phyloP scores from a whole-genome alignment of 108 stramenopile genomes.

The Discostella pseudostelligera region DNA sequence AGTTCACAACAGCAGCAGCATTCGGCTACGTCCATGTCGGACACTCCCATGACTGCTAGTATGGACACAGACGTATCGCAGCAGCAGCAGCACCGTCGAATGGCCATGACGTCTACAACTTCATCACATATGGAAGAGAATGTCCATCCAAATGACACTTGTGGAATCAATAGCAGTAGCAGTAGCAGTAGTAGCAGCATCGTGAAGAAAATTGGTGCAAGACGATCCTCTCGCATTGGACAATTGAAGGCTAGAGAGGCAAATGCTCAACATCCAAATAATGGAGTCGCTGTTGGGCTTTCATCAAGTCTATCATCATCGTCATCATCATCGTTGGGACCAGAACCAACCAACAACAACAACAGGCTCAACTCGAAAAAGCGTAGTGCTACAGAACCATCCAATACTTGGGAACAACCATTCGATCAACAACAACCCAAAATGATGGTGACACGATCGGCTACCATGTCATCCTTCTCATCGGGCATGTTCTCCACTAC shows the following conservation, averaged over 20 bases:
- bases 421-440: neutral
- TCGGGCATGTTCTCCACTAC: no score
- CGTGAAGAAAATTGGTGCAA: neutral
- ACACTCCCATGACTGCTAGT: no score
- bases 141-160: constrained; percentile 34
- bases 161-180: neutral
- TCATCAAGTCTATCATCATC: constrained; percentile 10
- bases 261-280: neutral
- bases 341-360: neutral
- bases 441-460: no score
- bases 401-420: neutral
- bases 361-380: constrained; percentile 16
- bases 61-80: no score
- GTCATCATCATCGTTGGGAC: neutral
- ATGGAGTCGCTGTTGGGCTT: neutral
- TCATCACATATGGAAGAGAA: constrained; percentile 22
- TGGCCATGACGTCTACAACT: neutral
- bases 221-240: constrained; percentile 14
- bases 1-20: constrained; percentile 1
- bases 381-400: constrained; percentile 18
- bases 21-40: constrained; percentile 6
- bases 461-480: no score
- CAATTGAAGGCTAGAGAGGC: no score
- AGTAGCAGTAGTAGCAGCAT: neutral
- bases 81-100: no score